Conservation (phyloP, 768 basidiomycete genomes). For the Tulasnella sp. region DNA sequence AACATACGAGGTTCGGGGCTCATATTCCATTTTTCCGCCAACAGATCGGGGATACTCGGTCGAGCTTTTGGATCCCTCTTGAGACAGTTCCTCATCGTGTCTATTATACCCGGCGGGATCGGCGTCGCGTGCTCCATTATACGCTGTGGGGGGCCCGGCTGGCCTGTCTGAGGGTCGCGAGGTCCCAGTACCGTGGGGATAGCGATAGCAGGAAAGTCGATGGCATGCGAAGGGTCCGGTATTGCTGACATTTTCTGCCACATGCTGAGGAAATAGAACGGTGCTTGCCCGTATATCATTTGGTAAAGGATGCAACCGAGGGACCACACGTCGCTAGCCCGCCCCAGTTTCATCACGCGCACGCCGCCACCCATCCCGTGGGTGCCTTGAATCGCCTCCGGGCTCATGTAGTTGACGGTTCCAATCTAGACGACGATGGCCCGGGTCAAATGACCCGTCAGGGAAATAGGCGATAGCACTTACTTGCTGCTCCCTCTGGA, state of each 20-base stretch:
- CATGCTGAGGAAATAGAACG: constrained; percentile 83
- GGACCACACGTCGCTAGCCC: constrained; percentile 97
- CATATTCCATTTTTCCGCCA: constrained; percentile 71
- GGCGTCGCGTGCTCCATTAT: constrained; percentile 44
- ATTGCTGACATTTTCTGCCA: constrained; percentile 94
- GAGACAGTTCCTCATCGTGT: constrained; percentile 81
- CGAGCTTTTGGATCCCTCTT: constrained; percentile 78
- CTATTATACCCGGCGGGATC: constrained; percentile 78
- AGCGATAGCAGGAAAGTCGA: constrained; percentile 79
- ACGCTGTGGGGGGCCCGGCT: constrained; percentile 66
- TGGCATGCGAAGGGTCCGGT: constrained; percentile 71
- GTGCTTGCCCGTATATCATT: constrained; percentile 94
- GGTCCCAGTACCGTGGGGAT: constrained; percentile 53
- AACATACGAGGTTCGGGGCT: constrained; percentile 23
- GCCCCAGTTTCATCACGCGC: constrained; percentile 58
- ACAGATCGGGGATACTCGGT: constrained; percentile 82
- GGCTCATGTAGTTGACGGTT: constrained; percentile 98
- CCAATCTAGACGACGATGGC: constrained; percentile 67
- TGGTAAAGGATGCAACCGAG: constrained; percentile 97
- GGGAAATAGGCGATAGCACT: neutral
- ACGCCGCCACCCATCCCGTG: constrained; percentile 27
- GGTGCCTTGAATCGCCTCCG: constrained; percentile 81
- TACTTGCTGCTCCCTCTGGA: constrained; percentile 94
- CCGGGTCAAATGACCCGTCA: neutral
- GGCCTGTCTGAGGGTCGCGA: constrained; percentile 45